These are phyloP conservation scores for Aspergillus uvarum DNA, from an alignment of 2,329 filamentous ascomycete genomes.

Conservation along the genomic window DNA sequence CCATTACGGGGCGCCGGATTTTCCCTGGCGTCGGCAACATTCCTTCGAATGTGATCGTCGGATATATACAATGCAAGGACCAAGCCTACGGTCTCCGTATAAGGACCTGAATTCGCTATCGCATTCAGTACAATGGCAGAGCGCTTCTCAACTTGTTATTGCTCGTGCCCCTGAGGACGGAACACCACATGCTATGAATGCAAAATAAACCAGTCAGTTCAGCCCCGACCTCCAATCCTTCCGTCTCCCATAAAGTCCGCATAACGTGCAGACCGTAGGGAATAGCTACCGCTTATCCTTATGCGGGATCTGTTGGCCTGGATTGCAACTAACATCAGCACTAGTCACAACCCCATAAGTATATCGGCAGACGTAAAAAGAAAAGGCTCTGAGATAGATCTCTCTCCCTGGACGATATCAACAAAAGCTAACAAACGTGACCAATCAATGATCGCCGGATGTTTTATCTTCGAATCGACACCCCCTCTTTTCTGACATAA, in stretches of 20 bases:
- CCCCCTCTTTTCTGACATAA: not conserved
- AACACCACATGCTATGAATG: too few relatives aligned
- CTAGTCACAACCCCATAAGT: not conserved
- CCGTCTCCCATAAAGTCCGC: not conserved
- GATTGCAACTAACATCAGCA: not conserved
- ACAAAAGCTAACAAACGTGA: not conserved
- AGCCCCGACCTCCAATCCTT: not conserved
- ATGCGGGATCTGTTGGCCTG: not conserved
- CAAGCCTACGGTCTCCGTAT: too few relatives aligned
- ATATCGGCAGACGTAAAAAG: not conserved
- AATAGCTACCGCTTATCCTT: not conserved
- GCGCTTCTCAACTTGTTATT: not conserved
- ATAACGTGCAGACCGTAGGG: not conserved
- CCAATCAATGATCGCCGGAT: not conserved
- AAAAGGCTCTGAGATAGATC: not conserved
- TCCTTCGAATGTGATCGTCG: not conserved
- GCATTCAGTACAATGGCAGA: too few relatives aligned
- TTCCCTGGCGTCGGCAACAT: not conserved
- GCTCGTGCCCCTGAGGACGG: not conserved
- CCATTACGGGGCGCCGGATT: not conserved
- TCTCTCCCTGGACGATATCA: not conserved
- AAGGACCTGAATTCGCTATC: too few relatives aligned
- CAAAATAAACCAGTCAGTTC: not conserved
- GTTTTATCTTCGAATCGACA: not conserved
- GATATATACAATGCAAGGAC: not conserved